phyloP scores from a whole-genome alignment of 139 green algal species.

The Tetradesmus lagerheimii region DNA sequence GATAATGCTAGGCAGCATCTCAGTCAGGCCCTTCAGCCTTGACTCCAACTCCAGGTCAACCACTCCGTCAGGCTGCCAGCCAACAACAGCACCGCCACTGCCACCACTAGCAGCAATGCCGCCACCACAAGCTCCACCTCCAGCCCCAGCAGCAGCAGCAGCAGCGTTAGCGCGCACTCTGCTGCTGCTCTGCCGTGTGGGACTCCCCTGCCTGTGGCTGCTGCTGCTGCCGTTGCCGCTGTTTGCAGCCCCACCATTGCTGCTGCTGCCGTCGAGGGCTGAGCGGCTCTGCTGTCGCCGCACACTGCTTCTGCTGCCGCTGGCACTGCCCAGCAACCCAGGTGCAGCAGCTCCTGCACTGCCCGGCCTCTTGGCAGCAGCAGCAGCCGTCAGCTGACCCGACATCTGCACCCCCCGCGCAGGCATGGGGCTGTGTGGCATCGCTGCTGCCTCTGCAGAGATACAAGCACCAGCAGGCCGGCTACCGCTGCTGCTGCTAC shows the following conservation, averaged over 20 bases:
- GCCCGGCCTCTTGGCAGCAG: not conserved
- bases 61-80: conserved; percentile 31
- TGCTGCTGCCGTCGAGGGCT: not conserved
- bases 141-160: conserved; percentile 11
- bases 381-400: conserved; percentile 3
- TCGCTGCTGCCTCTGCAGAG: not conserved
- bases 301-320: not conserved
- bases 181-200: not conserved
- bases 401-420: conserved; percentile 5
- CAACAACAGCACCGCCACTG: conserved; percentile 6
- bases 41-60: conserved; percentile 33
- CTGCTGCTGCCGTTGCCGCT: conserved; percentile 3
- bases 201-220: not conserved
- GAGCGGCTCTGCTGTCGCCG: conserved; percentile 25
- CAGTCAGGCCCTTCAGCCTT: not conserved
- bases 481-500: conserved; percentile 34
- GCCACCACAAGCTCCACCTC: not conserved
- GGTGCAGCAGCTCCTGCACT: not conserved
- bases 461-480: not conserved
- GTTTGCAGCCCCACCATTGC: not conserved
- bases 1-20: not conserved
- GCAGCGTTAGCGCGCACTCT: not conserved
- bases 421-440: not conserved
- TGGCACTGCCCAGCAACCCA: not conserved
- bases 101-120: conserved; percentile 2